These are phyloP conservation scores for Ambispora gerdemannii DNA, from an alignment of 192 early-diverging fungal genomes.

Conservation along the genomic window DNA sequence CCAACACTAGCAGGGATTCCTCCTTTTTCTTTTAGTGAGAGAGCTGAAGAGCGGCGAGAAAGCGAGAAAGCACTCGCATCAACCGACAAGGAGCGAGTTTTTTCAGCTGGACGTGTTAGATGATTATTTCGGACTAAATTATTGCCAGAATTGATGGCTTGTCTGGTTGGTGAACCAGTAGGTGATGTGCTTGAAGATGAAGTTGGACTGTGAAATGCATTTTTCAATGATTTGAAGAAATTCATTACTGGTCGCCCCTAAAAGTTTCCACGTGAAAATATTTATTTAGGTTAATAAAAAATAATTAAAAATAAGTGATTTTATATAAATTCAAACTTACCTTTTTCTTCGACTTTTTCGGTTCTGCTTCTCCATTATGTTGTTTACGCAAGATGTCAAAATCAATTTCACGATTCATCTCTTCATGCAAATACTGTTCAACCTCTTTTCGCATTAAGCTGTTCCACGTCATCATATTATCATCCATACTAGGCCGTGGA, in stretches of 20 bases:
- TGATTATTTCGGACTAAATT: conserved; percentile 13
- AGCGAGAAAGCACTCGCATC: conserved; percentile 16
- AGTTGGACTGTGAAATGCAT: conserved; percentile 30
- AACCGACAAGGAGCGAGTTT: conserved; percentile 16
- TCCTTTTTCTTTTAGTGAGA: conserved; percentile 20
- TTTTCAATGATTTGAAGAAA: conserved; percentile 29
- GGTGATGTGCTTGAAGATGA: conserved; percentile 19
- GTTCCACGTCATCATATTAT: conserved; percentile 21
- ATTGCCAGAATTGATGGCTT: conserved; percentile 1
- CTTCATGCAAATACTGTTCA: conserved; percentile 30
- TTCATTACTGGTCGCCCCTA: conserved; percentile 20
- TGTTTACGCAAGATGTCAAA: conserved; percentile 26
- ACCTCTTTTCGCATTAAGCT: conserved; percentile 27
- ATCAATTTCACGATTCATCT: conserved; percentile 33
- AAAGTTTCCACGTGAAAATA: too few species aligned
- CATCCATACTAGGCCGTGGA: conserved; percentile 23
- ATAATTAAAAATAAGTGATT: neutral
- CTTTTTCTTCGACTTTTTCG: conserved; percentile 20
- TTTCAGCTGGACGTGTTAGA: conserved; percentile 21
- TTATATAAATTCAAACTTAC: neutral
- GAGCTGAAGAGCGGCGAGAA: conserved; percentile 7
- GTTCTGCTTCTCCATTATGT: neutral
- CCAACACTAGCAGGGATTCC: neutral
- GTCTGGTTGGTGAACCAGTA: conserved; percentile 21
- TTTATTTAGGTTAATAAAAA: too few species aligned